Percentiles rank a stretch among this genome's conserved stretches.
Evolutionary conservation across 2,329 filamentous ascomycete species (phyloP).

Genomic region (Colletotrichum liriopes): DNA sequence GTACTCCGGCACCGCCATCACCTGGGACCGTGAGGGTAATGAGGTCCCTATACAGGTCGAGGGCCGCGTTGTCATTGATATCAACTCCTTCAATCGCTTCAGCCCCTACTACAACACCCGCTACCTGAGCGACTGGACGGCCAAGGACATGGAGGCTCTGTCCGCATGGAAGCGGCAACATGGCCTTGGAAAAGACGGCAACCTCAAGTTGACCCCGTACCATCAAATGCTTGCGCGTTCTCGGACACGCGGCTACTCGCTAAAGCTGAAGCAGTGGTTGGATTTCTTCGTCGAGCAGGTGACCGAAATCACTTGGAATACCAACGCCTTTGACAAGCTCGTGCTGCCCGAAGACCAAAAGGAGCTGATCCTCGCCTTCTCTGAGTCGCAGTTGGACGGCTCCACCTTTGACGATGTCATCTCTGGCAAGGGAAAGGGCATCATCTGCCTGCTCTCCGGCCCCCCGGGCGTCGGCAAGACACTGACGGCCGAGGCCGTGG

Average conservation of each 20-base stretch:
- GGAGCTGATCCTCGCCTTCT: constrained; percentile 66
- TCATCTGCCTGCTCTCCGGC: constrained; percentile 65
- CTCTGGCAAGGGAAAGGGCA: constrained; percentile 66
- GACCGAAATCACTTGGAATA: constrained; percentile 63
- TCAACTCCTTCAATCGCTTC: constrained; percentile 55
- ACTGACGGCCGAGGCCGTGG: constrained; percentile 64
- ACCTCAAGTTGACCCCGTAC: constrained; percentile 50
- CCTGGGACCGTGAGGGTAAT: constrained; percentile 53
- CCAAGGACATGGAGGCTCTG: constrained; percentile 51
- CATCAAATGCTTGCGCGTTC: constrained; percentile 52
- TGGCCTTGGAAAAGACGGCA: constrained; percentile 48
- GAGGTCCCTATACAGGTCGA: constrained; percentile 47
- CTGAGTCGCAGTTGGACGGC: constrained; percentile 62
- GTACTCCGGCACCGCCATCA: constrained; percentile 59
- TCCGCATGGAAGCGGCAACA: constrained; percentile 45
- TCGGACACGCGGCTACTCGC: constrained; percentile 62
- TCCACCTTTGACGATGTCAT: constrained; percentile 68
- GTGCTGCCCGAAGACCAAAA: constrained; percentile 66
- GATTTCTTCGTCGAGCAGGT: constrained; percentile 65
- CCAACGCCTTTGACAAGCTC: constrained; percentile 63
- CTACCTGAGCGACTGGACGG: constrained; percentile 52
- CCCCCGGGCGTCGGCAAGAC: constrained; percentile 67
- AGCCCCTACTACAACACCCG: constrained; percentile 50
- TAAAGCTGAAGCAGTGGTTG: constrained; percentile 64
- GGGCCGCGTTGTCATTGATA: constrained; percentile 58